Conservation (phyloP, 495 filamentous ascomycete genomes). For the Podospora pseudocomata region DNA sequence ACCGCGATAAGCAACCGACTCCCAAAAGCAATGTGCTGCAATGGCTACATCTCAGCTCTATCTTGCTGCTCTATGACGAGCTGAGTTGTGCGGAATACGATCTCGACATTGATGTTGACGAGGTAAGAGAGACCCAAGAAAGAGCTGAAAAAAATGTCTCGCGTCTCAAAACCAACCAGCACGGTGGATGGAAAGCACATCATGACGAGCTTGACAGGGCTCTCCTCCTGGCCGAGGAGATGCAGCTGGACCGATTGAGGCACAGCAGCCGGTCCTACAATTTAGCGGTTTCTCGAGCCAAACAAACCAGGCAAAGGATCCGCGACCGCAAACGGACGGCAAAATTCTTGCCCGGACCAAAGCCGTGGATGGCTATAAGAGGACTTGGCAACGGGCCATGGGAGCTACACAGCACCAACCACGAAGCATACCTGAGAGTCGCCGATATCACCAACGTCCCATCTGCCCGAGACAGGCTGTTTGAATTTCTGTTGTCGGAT, state of each 20-base stretch:
- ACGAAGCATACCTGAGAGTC: slow-evolving; percentile 17
- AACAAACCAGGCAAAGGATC: slow-evolving; percentile 10
- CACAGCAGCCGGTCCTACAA: slow-evolving; percentile 13
- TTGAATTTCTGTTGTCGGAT: slow-evolving; percentile 21
- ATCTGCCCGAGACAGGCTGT: slow-evolving; percentile 15
- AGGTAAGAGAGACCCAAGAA: slow-evolving; percentile 10
- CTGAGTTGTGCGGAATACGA: slow-evolving; percentile 11
- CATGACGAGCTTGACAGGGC: slow-evolving; percentile 21
- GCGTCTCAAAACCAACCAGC: slow-evolving; percentile 18
- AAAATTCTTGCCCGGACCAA: slow-evolving; percentile 18
- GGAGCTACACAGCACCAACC: slow-evolving; percentile 18
- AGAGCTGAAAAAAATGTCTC: slow-evolving; percentile 18
- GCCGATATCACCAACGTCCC: slow-evolving; percentile 10
- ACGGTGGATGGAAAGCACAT: slow-evolving; percentile 16
- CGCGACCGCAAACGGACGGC: slow-evolving; percentile 14
- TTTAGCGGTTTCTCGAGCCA: slow-evolving; percentile 10
- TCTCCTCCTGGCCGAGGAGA: slow-evolving; percentile 18
- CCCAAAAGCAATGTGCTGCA: slow-evolving; percentile 19
- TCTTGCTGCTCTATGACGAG: slow-evolving; percentile 17
- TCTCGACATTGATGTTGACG: background rate
- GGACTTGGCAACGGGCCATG: slow-evolving; percentile 17
- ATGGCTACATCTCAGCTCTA: slow-evolving; percentile 22
- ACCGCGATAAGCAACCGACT: slow-evolving; percentile 16
- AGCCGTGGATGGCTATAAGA: slow-evolving; percentile 15
- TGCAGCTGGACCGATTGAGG: slow-evolving; percentile 11